These are phyloP conservation scores for Rhododendron ovatum DNA, from an alignment of 148 eudicot genomes.

Conservation along the genomic window DNA sequence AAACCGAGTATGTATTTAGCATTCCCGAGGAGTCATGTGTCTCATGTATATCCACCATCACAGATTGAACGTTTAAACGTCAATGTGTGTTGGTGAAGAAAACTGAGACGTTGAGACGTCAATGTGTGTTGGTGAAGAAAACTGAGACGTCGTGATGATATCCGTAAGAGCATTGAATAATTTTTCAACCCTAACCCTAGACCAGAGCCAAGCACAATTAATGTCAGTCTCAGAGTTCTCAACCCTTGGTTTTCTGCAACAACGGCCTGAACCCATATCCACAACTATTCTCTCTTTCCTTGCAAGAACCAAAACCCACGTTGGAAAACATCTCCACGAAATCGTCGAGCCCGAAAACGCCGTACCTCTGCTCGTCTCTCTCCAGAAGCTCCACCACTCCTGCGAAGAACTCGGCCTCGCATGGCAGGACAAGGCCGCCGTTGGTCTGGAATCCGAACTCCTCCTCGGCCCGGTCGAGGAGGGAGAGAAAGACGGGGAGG, in stretches of 20 bases:
- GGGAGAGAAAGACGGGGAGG: conserved; percentile 26
- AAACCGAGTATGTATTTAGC: too few species aligned
- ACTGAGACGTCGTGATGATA: neutral
- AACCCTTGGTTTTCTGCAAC: conserved; percentile 13
- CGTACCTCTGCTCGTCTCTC: conserved; percentile 27
- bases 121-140: neutral
- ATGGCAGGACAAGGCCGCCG: conserved; percentile 33
- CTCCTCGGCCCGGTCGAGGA: conserved; percentile 36
- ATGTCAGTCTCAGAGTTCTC: neutral
- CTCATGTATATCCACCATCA: neutral
- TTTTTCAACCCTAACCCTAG: neutral
- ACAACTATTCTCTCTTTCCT: too few species aligned
- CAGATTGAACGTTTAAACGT: neutral
- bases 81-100: too few species aligned
- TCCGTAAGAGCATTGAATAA: neutral
- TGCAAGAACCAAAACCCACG: conserved; percentile 10
- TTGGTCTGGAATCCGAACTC: conserved; percentile 33
- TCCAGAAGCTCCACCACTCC: conserved; percentile 17
- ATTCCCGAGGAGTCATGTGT: neutral
- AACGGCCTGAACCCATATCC: conserved; percentile 8
- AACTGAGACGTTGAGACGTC: too few species aligned
- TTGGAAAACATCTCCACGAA: conserved; percentile 1
- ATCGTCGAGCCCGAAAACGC: conserved; percentile 20
- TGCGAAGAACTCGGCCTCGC: conserved; percentile 23
- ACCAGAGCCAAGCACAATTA: neutral